phyloP scores from a whole-genome alignment of 345 rosid genomes.

The Aquilaria yunnanensis region DNA sequence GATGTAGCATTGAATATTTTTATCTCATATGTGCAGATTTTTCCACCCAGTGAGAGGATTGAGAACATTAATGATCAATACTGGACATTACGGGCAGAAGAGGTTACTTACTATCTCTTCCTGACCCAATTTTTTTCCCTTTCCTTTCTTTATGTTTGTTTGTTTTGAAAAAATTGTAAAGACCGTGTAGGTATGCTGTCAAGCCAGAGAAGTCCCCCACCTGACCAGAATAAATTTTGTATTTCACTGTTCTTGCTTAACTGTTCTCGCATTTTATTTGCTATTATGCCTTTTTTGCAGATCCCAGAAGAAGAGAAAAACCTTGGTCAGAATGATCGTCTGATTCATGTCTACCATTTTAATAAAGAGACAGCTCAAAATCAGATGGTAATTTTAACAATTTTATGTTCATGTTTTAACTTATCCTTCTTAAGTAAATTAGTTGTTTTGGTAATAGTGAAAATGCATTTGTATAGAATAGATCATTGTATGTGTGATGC shows the following conservation, averaged over 20 bases:
- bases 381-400: slow-evolving; percentile 38
- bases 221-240: neutral
- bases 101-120: slow-evolving; percentile 39
- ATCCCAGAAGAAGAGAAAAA: slow-evolving; percentile 95
- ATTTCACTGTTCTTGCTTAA: neutral
- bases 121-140: neutral
- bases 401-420: neutral
- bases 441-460: no score
- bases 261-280: neutral
- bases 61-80: slow-evolving; percentile 93
- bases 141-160: neutral
- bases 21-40: slow-evolving; percentile 47
- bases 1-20: neutral
- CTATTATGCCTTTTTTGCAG: slow-evolving; percentile 25
- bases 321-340: slow-evolving; percentile 84
- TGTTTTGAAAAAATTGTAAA: neutral
- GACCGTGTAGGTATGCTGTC: no score
- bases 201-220: no score
- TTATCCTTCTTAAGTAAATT: neutral
- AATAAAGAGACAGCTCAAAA: slow-evolving; percentile 75
- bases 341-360: slow-evolving; percentile 92
- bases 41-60: slow-evolving; percentile 77
- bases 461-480: neutral
- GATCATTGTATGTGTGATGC: neutral
- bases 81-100: slow-evolving; percentile 98